phyloP scores from a whole-genome alignment of 306 rosid species.

The Prunus persica region Prunus_persica_NCBIv2 NC_034015.1:19610501-19611000 shows the following conservation, averaged over 20 bases:
- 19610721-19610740: constrained; percentile 91
- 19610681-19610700: constrained; percentile 91
- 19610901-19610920: constrained; percentile 56
- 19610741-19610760: constrained; percentile 93
- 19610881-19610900: constrained; percentile 24
- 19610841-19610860: constrained; percentile 72
- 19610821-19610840: constrained; percentile 32
- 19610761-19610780: constrained; percentile 80
- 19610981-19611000: constrained; percentile 37
- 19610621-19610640: constrained; percentile 10
- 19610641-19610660: constrained; percentile 43
- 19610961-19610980: constrained; percentile 70
- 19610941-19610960: constrained; percentile 62
- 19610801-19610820: constrained; percentile 51
- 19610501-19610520: neutral
- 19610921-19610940: constrained; percentile 50
- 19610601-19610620: neutral
- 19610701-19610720: constrained; percentile 65
- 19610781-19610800: constrained; percentile 89
- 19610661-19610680: constrained; percentile 86
- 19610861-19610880: constrained; percentile 42
- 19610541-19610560: neutral
- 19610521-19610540: neutral
- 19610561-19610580: neutral
- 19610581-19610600: constrained; percentile 1